Evolutionary conservation across 768 basidiomycete genomes (phyloP).

Genomic region (Pilatotrama ljubarskyi): DNA sequence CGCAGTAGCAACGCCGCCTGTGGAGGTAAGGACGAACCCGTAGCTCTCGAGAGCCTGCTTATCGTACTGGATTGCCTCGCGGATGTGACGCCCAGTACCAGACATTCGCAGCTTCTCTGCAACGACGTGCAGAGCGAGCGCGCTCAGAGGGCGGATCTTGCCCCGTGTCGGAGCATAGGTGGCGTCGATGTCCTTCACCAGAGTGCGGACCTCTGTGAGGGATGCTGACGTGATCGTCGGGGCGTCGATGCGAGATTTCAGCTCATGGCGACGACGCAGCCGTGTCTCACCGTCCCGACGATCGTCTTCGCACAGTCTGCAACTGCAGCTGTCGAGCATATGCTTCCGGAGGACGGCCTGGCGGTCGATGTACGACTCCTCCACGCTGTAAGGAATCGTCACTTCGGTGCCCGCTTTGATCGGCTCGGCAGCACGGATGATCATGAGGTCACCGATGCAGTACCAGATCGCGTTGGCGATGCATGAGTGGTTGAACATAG

Average conservation of each 20-base stretch:
- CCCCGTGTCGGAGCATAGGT: slow-evolving; percentile 12
- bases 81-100: neutral
- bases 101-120: slow-evolving; percentile 17
- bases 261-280: slow-evolving; percentile 1
- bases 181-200: slow-evolving; percentile 11
- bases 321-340: slow-evolving; percentile 17
- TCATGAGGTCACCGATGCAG: slow-evolving; percentile 32
- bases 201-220: neutral
- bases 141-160: slow-evolving; percentile 9
- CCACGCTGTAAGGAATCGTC: slow-evolving; percentile 19
- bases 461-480: slow-evolving; percentile 24
- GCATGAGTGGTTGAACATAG: slow-evolving; percentile 40
- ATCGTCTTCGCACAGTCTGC: slow-evolving; percentile 20
- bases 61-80: slow-evolving; percentile 8
- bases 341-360: slow-evolving; percentile 10
- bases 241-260: neutral
- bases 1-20: neutral
- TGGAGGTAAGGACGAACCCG: neutral
- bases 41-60: slow-evolving; percentile 10
- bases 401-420: slow-evolving; percentile 32
- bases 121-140: slow-evolving; percentile 12
- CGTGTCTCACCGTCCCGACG: slow-evolving; percentile 7
- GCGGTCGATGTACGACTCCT: slow-evolving; percentile 17
- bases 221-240: neutral
- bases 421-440: slow-evolving; percentile 32